Evolutionary conservation across 306 rosid genomes (phyloP).

Genomic region (Alnus rubra): DNA sequence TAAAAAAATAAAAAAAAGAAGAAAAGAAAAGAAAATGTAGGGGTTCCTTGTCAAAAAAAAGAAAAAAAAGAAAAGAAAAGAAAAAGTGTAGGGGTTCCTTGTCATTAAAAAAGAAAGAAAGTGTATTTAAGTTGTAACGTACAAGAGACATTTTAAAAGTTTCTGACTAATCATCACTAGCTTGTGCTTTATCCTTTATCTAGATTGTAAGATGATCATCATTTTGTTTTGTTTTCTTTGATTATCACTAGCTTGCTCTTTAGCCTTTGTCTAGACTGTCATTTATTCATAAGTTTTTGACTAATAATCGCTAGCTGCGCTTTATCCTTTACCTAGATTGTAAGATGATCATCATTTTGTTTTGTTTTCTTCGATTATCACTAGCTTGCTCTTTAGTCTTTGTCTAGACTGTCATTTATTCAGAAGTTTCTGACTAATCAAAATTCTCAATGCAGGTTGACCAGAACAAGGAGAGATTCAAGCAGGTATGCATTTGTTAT

Average conservation of each 20-base stretch:
- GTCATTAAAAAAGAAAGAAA: not conserved
- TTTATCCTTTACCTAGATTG: slow-evolving; percentile 24
- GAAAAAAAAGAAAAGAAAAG: no score
- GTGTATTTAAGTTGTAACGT: not conserved
- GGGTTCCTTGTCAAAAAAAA: no score
- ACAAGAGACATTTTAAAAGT: no score
- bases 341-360: not conserved
- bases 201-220: slow-evolving; percentile 8
- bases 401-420: slow-evolving; percentile 26
- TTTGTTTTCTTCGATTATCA: not conserved
- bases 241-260: not conserved
- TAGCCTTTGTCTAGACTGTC: slow-evolving; percentile 26
- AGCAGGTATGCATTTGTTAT: slow-evolving; percentile 45
- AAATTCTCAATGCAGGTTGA: slow-evolving; percentile 65
- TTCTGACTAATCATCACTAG: not conserved
- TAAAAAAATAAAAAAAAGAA: no score
- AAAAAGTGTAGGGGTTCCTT: no score
- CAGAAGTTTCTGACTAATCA: slow-evolving; percentile 31
- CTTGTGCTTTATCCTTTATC: slow-evolving; percentile 13
- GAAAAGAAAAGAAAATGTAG: no score
- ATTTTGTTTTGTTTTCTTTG: no score
- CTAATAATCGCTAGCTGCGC: not conserved
- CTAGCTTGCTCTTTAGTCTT: slow-evolving; percentile 11
- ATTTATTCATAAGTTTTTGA: not conserved
- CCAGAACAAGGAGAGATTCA: slow-evolving; percentile 50